Evolutionary conservation across 495 filamentous ascomycete species (phyloP).

Genomic region (Poronia punctata): DNA sequence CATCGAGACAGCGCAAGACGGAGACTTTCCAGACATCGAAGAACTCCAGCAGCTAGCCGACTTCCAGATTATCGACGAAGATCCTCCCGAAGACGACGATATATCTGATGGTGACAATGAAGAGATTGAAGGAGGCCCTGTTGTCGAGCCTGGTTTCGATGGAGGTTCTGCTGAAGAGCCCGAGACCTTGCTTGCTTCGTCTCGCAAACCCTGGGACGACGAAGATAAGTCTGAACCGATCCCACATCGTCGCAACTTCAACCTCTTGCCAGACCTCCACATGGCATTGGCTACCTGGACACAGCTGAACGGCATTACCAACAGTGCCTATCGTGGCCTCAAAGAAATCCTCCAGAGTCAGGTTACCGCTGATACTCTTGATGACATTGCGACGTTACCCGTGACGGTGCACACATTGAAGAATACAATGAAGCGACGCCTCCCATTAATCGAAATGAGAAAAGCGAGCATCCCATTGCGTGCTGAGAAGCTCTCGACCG

Average conservation of each 20-base stretch:
- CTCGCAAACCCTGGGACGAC: background rate
- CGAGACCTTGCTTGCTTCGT: too few species aligned
- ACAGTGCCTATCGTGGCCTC: background rate
- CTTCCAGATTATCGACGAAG: background rate
- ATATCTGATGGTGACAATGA: too few species aligned
- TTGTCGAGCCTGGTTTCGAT: background rate
- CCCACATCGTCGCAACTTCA: background rate
- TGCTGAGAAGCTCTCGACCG: background rate
- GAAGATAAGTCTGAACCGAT: background rate
- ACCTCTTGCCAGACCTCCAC: background rate
- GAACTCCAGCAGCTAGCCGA: conserved; percentile 1
- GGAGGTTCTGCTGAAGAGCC: too few species aligned
- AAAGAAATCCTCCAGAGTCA: background rate
- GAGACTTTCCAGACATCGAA: background rate
- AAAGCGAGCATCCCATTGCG: background rate
- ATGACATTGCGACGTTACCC: background rate
- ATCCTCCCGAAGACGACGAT: too few species aligned
- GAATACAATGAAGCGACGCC: background rate
- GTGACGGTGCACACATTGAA: background rate
- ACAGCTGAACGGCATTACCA: background rate
- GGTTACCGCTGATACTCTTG: background rate
- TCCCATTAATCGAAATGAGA: background rate
- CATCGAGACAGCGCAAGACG: background rate
- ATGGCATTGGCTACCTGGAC: background rate
- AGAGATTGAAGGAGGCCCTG: background rate